A percentile compares a stretch with the other conserved stretches of the same genome.
Conservation (phyloP, 441 rosid genomes). For the Brassica balearica region DNA sequence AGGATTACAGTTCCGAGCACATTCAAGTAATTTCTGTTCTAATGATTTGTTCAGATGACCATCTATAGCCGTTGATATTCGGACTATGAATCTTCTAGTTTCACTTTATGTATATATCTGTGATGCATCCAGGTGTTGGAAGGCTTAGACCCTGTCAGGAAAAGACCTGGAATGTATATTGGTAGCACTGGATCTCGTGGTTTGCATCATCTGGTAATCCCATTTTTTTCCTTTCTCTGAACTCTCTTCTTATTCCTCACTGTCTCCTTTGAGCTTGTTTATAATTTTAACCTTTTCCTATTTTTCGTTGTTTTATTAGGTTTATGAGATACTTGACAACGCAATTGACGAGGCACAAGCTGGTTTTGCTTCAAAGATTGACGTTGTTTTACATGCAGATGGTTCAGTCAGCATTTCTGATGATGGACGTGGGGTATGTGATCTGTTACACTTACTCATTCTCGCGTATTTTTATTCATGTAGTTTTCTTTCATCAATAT, state of each 20-base stretch:
- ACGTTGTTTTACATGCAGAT: conserved; percentile 71
- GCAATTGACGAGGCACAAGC: conserved; percentile 99
- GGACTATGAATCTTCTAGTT: background rate
- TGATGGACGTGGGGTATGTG: conserved; percentile 96
- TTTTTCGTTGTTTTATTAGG: conserved; percentile 52
- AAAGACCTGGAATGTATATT: conserved; percentile 99
- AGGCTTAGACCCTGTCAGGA: conserved; percentile 97
- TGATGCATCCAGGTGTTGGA: conserved; percentile 74
- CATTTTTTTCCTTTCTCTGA: background rate
- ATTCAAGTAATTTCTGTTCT: conserved; percentile 66
- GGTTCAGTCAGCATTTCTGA: conserved; percentile 88
- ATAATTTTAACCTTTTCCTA: background rate
- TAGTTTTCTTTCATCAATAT: background rate
- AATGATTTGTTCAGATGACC: background rate
- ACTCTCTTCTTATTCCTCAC: background rate
- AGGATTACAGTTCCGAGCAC: conserved; percentile 85
- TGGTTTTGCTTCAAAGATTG: conserved; percentile 83
- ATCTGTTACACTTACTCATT: conserved; percentile 25
- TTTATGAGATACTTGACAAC: conserved; percentile 95
- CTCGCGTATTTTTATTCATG: background rate
- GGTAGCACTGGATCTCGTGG: conserved; percentile 99
- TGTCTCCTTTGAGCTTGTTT: background rate
- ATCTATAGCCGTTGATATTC: background rate
- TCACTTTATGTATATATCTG: background rate
- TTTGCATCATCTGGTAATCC: conserved; percentile 92